Percentiles rank a stretch among this genome's conserved stretches.
Conservation (phyloP, 179 eudicot genomes). For the Amaranthus tricolor region DNA sequence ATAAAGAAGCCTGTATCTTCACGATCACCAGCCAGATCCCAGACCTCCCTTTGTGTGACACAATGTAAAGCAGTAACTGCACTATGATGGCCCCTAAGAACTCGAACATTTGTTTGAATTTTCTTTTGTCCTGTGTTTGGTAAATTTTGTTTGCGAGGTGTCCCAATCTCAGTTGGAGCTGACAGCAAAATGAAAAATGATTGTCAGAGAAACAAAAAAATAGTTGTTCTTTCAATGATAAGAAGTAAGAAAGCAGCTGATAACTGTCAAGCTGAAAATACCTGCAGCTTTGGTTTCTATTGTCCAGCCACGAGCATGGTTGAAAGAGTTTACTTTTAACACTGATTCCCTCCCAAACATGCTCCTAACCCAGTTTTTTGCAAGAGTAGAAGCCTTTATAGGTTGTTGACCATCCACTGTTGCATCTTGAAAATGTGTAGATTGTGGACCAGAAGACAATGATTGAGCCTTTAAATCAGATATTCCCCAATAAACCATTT, state of each 20-base stretch:
- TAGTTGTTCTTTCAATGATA: background rate
- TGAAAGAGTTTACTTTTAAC: conserved; percentile 51
- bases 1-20: conserved; percentile 96
- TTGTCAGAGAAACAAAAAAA: background rate
- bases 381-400: conserved; percentile 67
- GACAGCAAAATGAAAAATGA: conserved; percentile 15
- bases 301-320: conserved; percentile 53
- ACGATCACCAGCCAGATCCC: conserved; percentile 92
- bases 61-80: conserved; percentile 88
- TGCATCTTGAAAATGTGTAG: conserved; percentile 66
- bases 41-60: conserved; percentile 87
- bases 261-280: conserved; percentile 16
- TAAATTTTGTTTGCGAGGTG: conserved; percentile 55
- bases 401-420: conserved; percentile 54
- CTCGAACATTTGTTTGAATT: conserved; percentile 63
- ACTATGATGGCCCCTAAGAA: conserved; percentile 80
- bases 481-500: conserved; percentile 78
- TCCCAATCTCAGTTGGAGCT: conserved; percentile 57
- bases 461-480: conserved; percentile 57
- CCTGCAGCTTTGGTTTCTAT: conserved; percentile 54
- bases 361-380: conserved; percentile 92
- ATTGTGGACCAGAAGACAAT: conserved; percentile 51
- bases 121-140: conserved; percentile 61
- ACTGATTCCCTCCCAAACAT: conserved; percentile 81
- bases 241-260: background rate